Evolutionary conservation across 768 basidiomycete species (phyloP).

Genomic region (Boletus eberwhitei): DNA sequence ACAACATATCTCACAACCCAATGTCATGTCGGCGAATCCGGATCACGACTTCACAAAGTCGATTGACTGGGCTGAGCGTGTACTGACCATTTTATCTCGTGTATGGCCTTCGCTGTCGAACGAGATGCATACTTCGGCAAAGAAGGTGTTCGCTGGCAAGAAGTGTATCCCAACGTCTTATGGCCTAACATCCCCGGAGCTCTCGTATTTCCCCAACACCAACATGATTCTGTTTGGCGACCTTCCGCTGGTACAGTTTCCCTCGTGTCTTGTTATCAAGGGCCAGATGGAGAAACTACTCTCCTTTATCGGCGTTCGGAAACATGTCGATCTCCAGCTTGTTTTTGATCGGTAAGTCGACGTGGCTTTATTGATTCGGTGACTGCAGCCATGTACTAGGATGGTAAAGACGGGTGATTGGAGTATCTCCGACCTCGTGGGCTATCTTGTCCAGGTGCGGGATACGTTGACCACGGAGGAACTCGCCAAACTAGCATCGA

Average conservation of each 20-base stretch:
- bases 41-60: slow-evolving; percentile 66
- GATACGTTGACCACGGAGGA: slow-evolving; percentile 58
- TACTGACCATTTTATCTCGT: slow-evolving; percentile 61
- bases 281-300: slow-evolving; percentile 70
- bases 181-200: slow-evolving; percentile 69
- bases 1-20: slow-evolving; percentile 51
- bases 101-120: slow-evolving; percentile 65
- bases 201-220: slow-evolving; percentile 82
- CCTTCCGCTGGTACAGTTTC: slow-evolving; percentile 71
- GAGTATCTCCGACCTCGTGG: slow-evolving; percentile 80
- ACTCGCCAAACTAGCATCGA: slow-evolving; percentile 50
- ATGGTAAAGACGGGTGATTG: slow-evolving; percentile 90
- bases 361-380: neutral
- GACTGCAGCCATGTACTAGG: slow-evolving; percentile 34
- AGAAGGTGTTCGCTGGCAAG: slow-evolving; percentile 40
- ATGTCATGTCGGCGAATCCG: slow-evolving; percentile 37
- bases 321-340: slow-evolving; percentile 88
- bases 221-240: slow-evolving; percentile 78
- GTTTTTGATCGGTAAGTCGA: slow-evolving; percentile 76
- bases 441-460: slow-evolving; percentile 83
- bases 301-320: slow-evolving; percentile 75
- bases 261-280: slow-evolving; percentile 62
- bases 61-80: slow-evolving; percentile 75
- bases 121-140: slow-evolving; percentile 41
- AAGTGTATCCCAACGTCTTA: slow-evolving; percentile 47